Percentiles rank a stretch among this genome's conserved stretches.
Evolutionary conservation across 2,329 filamentous ascomycete genomes (phyloP).

Genomic region (Ophiocordyceps polyrhachis-furcata): DNA sequence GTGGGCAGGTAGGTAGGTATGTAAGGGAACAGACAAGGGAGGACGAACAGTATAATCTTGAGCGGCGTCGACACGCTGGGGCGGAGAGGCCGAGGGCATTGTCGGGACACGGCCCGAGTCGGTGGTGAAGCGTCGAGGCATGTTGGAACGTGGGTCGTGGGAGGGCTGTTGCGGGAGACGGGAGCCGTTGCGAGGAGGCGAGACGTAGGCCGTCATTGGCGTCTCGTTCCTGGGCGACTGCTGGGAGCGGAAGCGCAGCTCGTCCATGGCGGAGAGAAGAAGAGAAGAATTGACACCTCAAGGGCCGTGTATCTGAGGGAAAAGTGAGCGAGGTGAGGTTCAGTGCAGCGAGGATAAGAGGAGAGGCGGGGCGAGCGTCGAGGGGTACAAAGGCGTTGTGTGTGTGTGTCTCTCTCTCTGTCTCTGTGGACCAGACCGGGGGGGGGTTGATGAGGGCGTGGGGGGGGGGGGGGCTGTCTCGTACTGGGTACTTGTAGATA

Average conservation of each 20-base stretch:
- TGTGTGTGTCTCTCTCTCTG: too few relatives aligned
- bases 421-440: constrained; percentile 7
- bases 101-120: constrained; percentile 72
- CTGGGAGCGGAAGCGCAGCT: constrained; percentile 60
- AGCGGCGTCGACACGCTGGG: constrained; percentile 19
- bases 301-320: constrained; percentile 8
- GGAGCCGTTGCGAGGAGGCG: constrained; percentile 51
- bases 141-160: constrained; percentile 53
- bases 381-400: background rate
- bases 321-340: constrained; percentile 10
- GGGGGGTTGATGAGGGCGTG: too few relatives aligned
- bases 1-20: too few relatives aligned
- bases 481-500: too few relatives aligned
- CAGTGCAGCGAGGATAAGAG: constrained; percentile 11
- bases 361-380: constrained; percentile 10
- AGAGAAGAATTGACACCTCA: constrained; percentile 19
- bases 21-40: too few relatives aligned
- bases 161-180: constrained; percentile 33
- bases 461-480: too few relatives aligned
- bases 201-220: constrained; percentile 55
- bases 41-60: constrained; percentile 29
- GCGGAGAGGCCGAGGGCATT: constrained; percentile 33
- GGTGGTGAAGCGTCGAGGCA: constrained; percentile 87
- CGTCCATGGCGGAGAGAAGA: constrained; percentile 38
- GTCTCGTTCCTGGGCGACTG: constrained; percentile 61